Evolutionary conservation across 2,329 filamentous ascomycete genomes (phyloP).

Genomic region (Fusarium burgessii): DNA sequence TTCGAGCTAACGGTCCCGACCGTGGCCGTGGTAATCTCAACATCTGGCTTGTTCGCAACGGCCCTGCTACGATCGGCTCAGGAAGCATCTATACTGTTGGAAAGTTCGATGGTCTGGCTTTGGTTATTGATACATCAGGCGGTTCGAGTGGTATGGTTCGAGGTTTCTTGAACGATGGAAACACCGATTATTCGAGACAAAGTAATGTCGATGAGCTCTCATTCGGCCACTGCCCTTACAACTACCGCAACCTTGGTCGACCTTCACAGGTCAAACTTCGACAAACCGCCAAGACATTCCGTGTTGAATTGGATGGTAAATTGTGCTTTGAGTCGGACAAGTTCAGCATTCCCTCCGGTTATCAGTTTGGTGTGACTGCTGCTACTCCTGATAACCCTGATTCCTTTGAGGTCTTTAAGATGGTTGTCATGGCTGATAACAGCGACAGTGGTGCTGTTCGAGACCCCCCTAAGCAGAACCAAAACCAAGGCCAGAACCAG

Average conservation of each 20-base stretch:
- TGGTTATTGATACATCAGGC: conserved; percentile 87
- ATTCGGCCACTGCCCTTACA: conserved; percentile 92
- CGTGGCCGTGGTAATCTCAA: conserved; percentile 90
- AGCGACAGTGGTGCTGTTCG: conserved; percentile 42
- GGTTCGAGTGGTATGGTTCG: conserved; percentile 83
- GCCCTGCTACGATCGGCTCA: conserved; percentile 72
- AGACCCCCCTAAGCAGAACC: conserved; percentile 46
- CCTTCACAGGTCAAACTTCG: conserved; percentile 82
- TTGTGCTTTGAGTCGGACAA: conserved; percentile 87
- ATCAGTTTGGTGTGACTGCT: conserved; percentile 88
- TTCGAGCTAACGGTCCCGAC: conserved; percentile 88
- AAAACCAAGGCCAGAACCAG: conserved; percentile 15
- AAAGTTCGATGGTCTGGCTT: conserved; percentile 88
- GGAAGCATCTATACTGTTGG: conserved; percentile 86
- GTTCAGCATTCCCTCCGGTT: conserved; percentile 81
- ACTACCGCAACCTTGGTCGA: conserved; percentile 90
- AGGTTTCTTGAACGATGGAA: conserved; percentile 94
- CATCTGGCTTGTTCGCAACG: conserved; percentile 87
- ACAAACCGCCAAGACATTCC: conserved; percentile 73
- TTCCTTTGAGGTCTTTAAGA: conserved; percentile 92
- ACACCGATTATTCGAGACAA: conserved; percentile 77
- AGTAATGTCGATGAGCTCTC: conserved; percentile 85
- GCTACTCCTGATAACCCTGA: conserved; percentile 92
- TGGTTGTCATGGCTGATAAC: conserved; percentile 75
- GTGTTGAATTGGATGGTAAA: conserved; percentile 82